phyloP scores from a whole-genome alignment of 495 filamentous ascomycete genomes.

The Penicillium lividum region DNA sequence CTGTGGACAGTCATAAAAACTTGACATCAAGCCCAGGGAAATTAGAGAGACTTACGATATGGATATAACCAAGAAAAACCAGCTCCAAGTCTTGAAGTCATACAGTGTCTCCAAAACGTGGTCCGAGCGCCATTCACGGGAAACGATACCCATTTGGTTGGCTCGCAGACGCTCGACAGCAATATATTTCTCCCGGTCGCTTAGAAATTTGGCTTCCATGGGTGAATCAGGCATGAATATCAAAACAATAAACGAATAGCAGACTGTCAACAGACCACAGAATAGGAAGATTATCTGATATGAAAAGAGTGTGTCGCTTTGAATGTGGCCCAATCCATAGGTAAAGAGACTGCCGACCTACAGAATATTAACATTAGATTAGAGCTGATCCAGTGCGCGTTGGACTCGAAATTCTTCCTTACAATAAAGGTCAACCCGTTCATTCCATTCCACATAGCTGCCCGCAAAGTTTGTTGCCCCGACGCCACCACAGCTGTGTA shows the following conservation, averaged over 20 bases:
- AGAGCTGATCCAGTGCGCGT: too few species aligned
- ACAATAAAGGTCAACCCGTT: constrained; percentile 45
- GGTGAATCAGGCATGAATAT: constrained; percentile 44
- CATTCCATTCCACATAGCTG: constrained; percentile 56
- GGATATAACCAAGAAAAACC: constrained; percentile 28
- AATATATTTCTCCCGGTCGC: constrained; percentile 45
- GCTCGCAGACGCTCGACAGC: constrained; percentile 53
- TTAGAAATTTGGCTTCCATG: constrained; percentile 45
- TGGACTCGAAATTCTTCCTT: not conserved
- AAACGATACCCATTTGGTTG: constrained; percentile 57
- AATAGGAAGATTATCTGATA: constrained; percentile 19
- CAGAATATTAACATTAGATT: not conserved
- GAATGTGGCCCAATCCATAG: constrained; percentile 58
- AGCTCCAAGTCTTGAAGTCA: constrained; percentile 44
- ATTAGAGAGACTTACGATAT: constrained; percentile 22
- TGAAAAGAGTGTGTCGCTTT: constrained; percentile 38
- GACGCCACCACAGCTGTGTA: constrained; percentile 60
- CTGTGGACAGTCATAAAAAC: constrained; percentile 4
- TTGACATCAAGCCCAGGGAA: not conserved
- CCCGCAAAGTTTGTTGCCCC: constrained; percentile 54
- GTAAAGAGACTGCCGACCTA: constrained; percentile 43
- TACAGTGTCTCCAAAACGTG: constrained; percentile 46
- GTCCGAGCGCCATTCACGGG: constrained; percentile 47
- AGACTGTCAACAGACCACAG: constrained; percentile 21
- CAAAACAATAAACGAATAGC: not conserved